Percentiles rank a stretch among this genome's conserved stretches.
phyloP scores from a whole-genome alignment of 2,329 filamentous ascomycete species.

The Didymella keratinophila region DNA sequence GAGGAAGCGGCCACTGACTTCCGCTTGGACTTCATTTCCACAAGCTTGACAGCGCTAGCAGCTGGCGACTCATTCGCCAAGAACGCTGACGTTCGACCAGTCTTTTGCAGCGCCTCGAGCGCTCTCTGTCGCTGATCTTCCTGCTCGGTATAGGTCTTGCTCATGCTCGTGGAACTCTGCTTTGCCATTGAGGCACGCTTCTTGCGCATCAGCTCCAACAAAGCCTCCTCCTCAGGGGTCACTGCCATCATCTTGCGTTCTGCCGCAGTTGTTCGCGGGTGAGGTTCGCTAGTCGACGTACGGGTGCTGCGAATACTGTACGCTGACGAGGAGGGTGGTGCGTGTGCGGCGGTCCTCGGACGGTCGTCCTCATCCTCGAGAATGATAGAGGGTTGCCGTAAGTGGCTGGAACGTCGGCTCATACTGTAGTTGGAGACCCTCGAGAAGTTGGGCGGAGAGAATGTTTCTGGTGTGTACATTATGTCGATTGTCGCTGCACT shows the following conservation, averaged over 20 bases:
- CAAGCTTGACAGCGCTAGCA: conserved; percentile 30
- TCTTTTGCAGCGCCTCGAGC: conserved; percentile 22
- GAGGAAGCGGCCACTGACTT: conserved; percentile 32
- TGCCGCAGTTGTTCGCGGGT: conserved; percentile 38
- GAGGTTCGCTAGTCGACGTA: conserved; percentile 47
- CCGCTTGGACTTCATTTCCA: conserved; percentile 27
- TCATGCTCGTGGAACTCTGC: conserved; percentile 35
- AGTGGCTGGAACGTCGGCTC: conserved; percentile 41
- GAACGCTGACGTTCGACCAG: conserved; percentile 38
- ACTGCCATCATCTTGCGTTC: conserved; percentile 56
- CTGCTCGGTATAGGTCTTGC: conserved; percentile 43
- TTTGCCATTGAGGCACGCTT: conserved; percentile 58
- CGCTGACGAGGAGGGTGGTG: conserved; percentile 34
- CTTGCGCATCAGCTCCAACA: conserved; percentile 59
- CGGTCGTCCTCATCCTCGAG: conserved; percentile 45
- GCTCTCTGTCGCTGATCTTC: conserved; percentile 36
- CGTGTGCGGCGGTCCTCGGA: conserved; percentile 38
- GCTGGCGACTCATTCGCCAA: conserved; percentile 35
- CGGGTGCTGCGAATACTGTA: conserved; percentile 42
- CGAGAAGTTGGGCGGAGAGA: conserved; percentile 31
- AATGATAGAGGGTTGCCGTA: conserved; percentile 50
- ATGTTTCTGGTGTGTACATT: conserved; percentile 48
- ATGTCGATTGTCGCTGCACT: conserved; percentile 51
- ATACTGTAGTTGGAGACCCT: conserved; percentile 30
- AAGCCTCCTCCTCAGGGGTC: conserved; percentile 59